Base-by-base conservation (phyloP, 2,329 filamentous ascomycete genomes). In the Arthrobotrys musiformis region DNA sequence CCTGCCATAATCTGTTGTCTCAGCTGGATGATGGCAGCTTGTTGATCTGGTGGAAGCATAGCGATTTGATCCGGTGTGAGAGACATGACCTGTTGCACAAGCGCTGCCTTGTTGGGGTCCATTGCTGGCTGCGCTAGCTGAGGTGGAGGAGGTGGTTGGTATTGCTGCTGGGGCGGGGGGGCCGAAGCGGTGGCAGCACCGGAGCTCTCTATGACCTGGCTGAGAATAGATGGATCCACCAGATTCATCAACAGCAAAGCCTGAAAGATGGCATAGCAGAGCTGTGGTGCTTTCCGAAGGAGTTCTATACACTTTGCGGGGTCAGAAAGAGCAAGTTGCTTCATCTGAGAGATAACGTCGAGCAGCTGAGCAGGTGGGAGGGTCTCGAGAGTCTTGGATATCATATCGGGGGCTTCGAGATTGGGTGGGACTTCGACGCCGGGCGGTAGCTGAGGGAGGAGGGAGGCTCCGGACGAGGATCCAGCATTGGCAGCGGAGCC, bases 231-330 rank as follows among this genome's bases (percentile, higher is more conserved):
- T 19, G 89, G 87, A 80, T 91, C 90, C 63, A 91, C 89, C n/a
- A 91, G 85, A 74, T 89, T 88, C 83, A 91, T 89, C n/a, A 91
- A 86, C 1, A 91, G 85, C n/a, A 91, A 84, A 2, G 89, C 88
- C 82, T 91, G 90, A 83, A 91, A 91, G 79, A 91, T 89, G 24
- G 90, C 90, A 79, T 90, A 91, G n/a, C 89, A 87, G 24, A 91
- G 86, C 82, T 91, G 90, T 1, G 90, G 90, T 2, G 89, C 89
- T 82, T 89, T 87, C 70, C 87, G 85, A 19, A 91, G 84, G 40
- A 91, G 85, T 79, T 90, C 88, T 0, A 87, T 89, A 0, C 89
- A 90, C 80, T 89, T 88, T 13, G 85, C 85, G 3, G 90, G 89
- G 80, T 91, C 89, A 2, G 86, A 85, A 80, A 87, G 86, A 22